Evolutionary conservation across 2,329 filamentous ascomycete species (phyloP).

Genomic region (Nemania bipapillata): DNA sequence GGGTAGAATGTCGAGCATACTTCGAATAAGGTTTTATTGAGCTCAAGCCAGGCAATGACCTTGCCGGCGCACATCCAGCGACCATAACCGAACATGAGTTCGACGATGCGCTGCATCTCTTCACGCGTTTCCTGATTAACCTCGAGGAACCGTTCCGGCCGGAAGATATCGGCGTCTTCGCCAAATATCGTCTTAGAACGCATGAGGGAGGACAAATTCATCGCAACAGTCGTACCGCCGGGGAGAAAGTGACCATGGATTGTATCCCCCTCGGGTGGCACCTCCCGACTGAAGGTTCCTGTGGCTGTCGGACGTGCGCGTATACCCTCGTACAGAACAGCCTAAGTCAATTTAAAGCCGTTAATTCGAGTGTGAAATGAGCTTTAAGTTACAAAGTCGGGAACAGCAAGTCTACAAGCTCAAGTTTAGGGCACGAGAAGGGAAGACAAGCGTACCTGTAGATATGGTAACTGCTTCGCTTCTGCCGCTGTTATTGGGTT

Average conservation of each 20-base stretch:
- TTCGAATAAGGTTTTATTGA: slow-evolving; percentile 58
- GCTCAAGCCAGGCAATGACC: slow-evolving; percentile 56
- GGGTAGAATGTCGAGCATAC: slow-evolving; percentile 43
- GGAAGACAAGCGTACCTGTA: slow-evolving; percentile 21
- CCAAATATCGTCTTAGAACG: slow-evolving; percentile 52
- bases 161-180: slow-evolving; percentile 55
- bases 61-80: slow-evolving; percentile 57
- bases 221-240: slow-evolving; percentile 52
- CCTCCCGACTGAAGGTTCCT: slow-evolving; percentile 43
- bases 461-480: slow-evolving; percentile 51
- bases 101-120: slow-evolving; percentile 52
- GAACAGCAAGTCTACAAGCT: not conserved
- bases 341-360: slow-evolving; percentile 38
- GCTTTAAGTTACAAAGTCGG: not conserved
- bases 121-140: slow-evolving; percentile 47
- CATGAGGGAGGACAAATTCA: slow-evolving; percentile 52
- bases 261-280: slow-evolving; percentile 49
- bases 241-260: slow-evolving; percentile 53
- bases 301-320: slow-evolving; percentile 53
- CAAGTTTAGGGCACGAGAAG: not conserved
- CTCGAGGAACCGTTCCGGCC: slow-evolving; percentile 59
- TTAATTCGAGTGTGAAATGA: not conserved
- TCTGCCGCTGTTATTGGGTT: slow-evolving; percentile 47
- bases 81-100: slow-evolving; percentile 56
- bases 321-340: slow-evolving; percentile 54